Evolutionary conservation across 805 yeast species (phyloP), one percentile per base, ranked within the genome.

Genomic region (Candida insectorum): DNA sequence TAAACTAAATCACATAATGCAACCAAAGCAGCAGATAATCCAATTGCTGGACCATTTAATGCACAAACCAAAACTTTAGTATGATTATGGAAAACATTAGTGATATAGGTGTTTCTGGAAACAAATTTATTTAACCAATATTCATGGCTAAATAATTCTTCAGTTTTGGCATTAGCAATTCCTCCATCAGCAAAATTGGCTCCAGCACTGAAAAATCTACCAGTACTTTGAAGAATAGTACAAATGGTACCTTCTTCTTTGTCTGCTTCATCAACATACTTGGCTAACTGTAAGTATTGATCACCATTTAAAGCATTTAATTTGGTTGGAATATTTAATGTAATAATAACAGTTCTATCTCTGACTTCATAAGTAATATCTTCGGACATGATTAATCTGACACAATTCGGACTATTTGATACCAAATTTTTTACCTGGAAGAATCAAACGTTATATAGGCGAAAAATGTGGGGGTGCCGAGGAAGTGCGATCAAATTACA

Each of bases 21-120:
- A 9, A 85, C 79, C 33, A 87, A 56, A 0, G 88, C 87, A 2
- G 89, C 77, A 20, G 79, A 65, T 38, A 87, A 69, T 0, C 96
- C 96, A 38, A 87, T 73, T 4, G 78, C 94, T 0, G 96, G 95
- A 0, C 96, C 96, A 52, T 87, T 87, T 37, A 87, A 65, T 3
- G 87, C 89, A 27, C 77, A 75, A 17, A 79, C 79, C 23, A 87
- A 60, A 6, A 85, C 66, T 53, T 87, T 87, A 7, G 70, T 59
- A 58, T 87, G 96, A 48, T 77, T 73, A 43, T 76, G 74, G 52
- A 85, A 77, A 24, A 81, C 65, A 43, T 78, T 74, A 4, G 93
- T 79, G 34, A 87, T 59, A 48, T 71, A 79, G 17, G 79, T 71
- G 54, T 87, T 87, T 48, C 87, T 75, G 4, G 87, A 73, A n/a